Evolutionary conservation across 306 rosid genomes (phyloP).

Genomic region (Malus fusca): DNA sequence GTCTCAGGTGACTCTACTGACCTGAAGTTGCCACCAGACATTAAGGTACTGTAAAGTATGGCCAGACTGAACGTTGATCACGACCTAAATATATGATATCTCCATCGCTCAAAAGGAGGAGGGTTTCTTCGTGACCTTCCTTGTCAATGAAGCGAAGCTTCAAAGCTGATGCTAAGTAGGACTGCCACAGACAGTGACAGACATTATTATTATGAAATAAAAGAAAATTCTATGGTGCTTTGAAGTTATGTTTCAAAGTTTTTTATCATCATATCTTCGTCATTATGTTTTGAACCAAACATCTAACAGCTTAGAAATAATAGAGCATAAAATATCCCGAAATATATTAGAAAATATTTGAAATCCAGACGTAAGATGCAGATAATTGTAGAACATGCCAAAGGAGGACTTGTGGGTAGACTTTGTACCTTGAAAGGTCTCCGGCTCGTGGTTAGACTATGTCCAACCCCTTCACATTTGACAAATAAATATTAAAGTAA

Average conservation of each 20-base stretch:
- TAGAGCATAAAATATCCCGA: neutral
- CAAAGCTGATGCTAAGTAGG: conserved; percentile 24
- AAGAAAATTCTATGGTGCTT: neutral
- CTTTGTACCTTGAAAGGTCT: conserved; percentile 7
- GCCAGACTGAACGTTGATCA: neutral
- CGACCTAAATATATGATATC: conserved; percentile 12
- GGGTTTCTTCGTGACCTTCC: conserved; percentile 58
- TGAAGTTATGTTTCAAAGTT: too few species aligned
- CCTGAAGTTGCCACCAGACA: conserved; percentile 39
- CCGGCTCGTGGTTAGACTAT: conserved; percentile 30
- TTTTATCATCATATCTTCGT: neutral
- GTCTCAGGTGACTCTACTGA: conserved; percentile 22
- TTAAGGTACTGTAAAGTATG: conserved; percentile 1
- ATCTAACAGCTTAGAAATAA: too few species aligned
- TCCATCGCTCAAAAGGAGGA: conserved; percentile 12
- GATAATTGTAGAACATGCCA: conserved; percentile 30
- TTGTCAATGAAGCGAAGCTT: conserved; percentile 57
- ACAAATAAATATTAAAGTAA: neutral
- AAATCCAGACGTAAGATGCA: neutral
- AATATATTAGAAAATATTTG: neutral
- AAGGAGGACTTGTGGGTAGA: conserved; percentile 42
- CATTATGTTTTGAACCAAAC: too few species aligned
- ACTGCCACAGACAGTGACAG: conserved; percentile 12
- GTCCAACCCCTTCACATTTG: conserved; percentile 15
- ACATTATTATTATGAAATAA: neutral